A percentile compares a stretch with the other conserved stretches of the same genome.
phyloP scores from a whole-genome alignment of 495 filamentous ascomycete genomes.

The Staphylotrichum tortipilum region DNA sequence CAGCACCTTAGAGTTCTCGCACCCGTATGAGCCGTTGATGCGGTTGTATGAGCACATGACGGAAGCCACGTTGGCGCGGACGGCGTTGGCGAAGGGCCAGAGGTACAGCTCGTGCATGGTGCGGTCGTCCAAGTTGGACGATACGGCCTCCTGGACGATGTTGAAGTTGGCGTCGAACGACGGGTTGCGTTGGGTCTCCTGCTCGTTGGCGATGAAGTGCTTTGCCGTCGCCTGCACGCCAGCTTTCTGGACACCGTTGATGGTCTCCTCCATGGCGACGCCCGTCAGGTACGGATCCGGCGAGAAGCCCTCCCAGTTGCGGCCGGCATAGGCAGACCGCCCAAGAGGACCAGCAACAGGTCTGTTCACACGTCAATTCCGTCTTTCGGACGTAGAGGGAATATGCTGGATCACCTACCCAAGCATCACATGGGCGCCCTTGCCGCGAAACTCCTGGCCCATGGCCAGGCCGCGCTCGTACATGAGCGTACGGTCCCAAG shows the following conservation, averaged over 20 bases:
- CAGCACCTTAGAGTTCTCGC: slow-evolving; percentile 46
- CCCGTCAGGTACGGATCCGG: background rate
- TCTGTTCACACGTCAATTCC: background rate
- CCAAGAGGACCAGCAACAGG: background rate
- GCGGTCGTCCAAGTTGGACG: slow-evolving; percentile 52
- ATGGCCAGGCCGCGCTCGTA: background rate
- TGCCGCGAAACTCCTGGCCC: background rate
- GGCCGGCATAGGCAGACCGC: background rate
- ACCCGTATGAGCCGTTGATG: slow-evolving; percentile 51
- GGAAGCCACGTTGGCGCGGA: slow-evolving; percentile 41
- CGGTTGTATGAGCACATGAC: slow-evolving; percentile 60
- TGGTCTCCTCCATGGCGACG: background rate
- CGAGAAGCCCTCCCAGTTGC: background rate
- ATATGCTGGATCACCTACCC: background rate
- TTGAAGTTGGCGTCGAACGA: too few species aligned
- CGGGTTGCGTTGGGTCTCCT: too few species aligned
- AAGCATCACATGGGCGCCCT: background rate
- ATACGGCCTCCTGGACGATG: too few species aligned
- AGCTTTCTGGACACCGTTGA: too few species aligned
- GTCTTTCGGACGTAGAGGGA: background rate
- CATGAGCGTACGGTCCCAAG: background rate
- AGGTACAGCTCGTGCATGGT: slow-evolving; percentile 66
- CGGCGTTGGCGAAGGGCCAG: slow-evolving; percentile 53
- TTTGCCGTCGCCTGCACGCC: too few species aligned
- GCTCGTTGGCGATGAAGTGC: too few species aligned